Base-by-base conservation (phyloP, 75 land plant genomes). In the Chamaecyparis obtusa region DNA sequence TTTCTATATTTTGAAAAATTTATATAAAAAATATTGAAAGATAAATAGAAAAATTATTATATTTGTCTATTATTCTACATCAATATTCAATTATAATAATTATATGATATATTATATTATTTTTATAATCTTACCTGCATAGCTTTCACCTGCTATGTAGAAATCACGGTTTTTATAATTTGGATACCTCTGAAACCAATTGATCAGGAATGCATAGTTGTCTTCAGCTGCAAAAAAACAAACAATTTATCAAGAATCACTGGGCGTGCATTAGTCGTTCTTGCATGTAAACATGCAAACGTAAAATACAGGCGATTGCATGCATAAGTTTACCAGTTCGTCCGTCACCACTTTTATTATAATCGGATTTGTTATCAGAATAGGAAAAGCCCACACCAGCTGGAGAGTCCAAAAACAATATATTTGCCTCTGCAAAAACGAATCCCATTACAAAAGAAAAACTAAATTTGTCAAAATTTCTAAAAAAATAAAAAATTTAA, bases 141-240 rank as follows among this genome's bases (percentile, higher is more conserved):
- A 96, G 86, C 97, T 96, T 86, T 95, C 96, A 16, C 97, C 97
- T 48, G 94, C 85, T 3, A 96, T 94, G 90, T 91, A 95, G 85
- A 95, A 94, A 30, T 91, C 94, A 81, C 91, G 91, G 77, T 87
- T 82, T 39, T 92, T 92, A 75, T 80, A 95, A 67, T 95, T 90
- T 67, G 96, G 95, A 85, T 92, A 96, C 57, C 91, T 89, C 81
- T 89, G 55, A 69, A 96, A 92, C 97, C 97, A 96, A 48, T 92
- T 91, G 37, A 95, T 84, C 1, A 96, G 91, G 81, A 96, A 96
- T 1, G 69, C 72, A 30, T 93, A 88, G 0, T 91, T 83, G 41
- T 96, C 95, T 85, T 87, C 78, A 48, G 98, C 98, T 98, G 96
- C 84, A 91, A 84, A 67, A 16, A 48, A 32, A 3, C 1, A 75